phyloP scores from a whole-genome alignment of 352 stramenopile species.

The Pilasporangium apinafurcum region DNA sequence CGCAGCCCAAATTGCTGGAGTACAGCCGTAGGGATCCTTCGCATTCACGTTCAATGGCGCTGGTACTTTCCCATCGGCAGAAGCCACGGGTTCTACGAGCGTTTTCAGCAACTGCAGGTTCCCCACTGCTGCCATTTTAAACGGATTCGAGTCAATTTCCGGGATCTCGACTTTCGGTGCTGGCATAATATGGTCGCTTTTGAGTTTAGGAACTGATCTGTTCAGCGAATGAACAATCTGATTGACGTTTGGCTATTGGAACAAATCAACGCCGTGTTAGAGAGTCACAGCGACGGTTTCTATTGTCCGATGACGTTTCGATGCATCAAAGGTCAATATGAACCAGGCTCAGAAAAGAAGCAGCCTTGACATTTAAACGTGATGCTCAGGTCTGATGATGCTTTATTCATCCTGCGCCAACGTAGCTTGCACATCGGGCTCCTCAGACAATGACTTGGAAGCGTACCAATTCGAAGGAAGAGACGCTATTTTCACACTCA shows the following conservation, averaged over 20 bases:
- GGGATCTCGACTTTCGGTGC: conserved; percentile 64
- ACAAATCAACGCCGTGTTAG: no score
- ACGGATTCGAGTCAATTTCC: conserved; percentile 79
- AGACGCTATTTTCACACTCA: conserved; percentile 25
- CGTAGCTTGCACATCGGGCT: no score
- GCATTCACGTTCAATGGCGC: conserved; percentile 66
- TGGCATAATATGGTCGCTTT: conserved; percentile 3
- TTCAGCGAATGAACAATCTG: background rate
- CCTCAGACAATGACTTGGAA: no score
- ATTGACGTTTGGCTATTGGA: no score
- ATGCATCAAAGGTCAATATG: no score
- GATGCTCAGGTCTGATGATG: no score
- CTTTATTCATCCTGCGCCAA: no score
- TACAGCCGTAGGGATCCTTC: conserved; percentile 80
- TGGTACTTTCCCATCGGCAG: conserved; percentile 23
- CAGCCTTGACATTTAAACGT: no score
- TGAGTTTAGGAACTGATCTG: background rate
- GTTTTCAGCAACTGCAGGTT: conserved; percentile 65
- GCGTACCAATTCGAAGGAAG: no score
- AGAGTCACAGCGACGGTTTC: no score
- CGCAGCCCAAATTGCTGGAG: conserved; percentile 70
- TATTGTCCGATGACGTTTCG: no score
- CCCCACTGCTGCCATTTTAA: conserved; percentile 79
- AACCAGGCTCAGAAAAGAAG: no score
- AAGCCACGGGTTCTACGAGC: conserved; percentile 51